These are phyloP conservation scores for Stevia rebaudiana DNA, from an alignment of 140 eudicot species.

Conservation along the genomic window DNA sequence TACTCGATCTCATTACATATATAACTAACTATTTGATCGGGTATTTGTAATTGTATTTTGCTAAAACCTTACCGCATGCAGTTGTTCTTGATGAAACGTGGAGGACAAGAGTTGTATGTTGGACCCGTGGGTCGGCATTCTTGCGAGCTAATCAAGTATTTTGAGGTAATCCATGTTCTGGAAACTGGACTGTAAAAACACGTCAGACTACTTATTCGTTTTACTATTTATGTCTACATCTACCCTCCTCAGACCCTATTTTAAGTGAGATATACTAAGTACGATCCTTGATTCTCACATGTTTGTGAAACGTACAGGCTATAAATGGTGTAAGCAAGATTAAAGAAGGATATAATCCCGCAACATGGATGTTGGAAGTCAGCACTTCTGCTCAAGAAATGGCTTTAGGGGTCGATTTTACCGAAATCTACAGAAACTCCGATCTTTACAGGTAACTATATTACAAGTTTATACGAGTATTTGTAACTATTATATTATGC, in stretches of 20 bases:
- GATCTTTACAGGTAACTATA: conserved; percentile 26
- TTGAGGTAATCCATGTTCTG: too few relatives aligned
- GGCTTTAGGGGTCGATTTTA: conserved; percentile 43
- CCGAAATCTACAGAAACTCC: conserved; percentile 43
- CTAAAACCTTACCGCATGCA: too few relatives aligned
- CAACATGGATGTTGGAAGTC: conserved; percentile 86
- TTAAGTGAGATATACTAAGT: too few relatives aligned
- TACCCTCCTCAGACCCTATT: too few relatives aligned
- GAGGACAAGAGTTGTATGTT: conserved; percentile 68
- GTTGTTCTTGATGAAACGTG: conserved; percentile 71
- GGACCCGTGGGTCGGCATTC: conserved; percentile 74
- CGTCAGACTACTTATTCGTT: too few relatives aligned
- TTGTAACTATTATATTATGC: too few relatives aligned
- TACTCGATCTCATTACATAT: too few relatives aligned
- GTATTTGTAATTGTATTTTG: too few relatives aligned
- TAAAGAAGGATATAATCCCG: conserved; percentile 64
- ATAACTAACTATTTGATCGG: too few relatives aligned
- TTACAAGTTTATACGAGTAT: neutral
- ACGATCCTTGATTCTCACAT: too few relatives aligned
- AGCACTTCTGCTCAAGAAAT: conserved; percentile 45
- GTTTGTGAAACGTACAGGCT: too few relatives aligned
- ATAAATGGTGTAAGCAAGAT: conserved; percentile 54
- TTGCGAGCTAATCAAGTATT: conserved; percentile 49
- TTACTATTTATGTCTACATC: neutral
- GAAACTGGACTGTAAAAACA: too few relatives aligned